phyloP scores from a whole-genome alignment of 2,329 filamentous ascomycete species.

The Periconia sp. region DNA sequence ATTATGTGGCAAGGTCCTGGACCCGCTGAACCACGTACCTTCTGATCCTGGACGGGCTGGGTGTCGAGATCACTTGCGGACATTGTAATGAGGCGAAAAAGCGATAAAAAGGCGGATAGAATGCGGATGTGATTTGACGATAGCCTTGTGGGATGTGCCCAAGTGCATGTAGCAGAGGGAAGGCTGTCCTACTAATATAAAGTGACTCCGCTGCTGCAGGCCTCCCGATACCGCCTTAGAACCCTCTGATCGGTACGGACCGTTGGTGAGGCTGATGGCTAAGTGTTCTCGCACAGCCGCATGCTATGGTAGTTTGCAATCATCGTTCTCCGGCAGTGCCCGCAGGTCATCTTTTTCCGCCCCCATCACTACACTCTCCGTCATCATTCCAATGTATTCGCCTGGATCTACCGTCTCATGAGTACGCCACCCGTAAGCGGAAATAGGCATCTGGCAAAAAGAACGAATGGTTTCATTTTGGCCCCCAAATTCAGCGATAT shows the following conservation, averaged over 20 bases:
- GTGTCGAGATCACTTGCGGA: conserved; percentile 19
- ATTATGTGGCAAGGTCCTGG: conserved; percentile 18
- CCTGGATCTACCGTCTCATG: no score
- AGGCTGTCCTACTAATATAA: conserved; percentile 31
- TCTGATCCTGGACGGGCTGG: conserved; percentile 22
- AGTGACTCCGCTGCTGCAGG: conserved; percentile 29
- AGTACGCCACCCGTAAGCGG: background rate
- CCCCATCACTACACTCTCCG: background rate
- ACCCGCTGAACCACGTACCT: conserved; percentile 22
- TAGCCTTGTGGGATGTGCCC: conserved; percentile 29
- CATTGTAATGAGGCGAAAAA: conserved; percentile 21
- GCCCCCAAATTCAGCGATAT: conserved; percentile 22
- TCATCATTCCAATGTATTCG: no score
- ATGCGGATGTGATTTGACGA: conserved; percentile 15
- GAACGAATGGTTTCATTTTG: conserved; percentile 15
- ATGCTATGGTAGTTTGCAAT: background rate
- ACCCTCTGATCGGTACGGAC: conserved; percentile 13
- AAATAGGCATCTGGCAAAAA: conserved; percentile 5
- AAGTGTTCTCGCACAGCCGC: conserved; percentile 29
- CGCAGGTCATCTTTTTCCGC: background rate
- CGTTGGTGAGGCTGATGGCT: conserved; percentile 10
- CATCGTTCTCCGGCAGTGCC: conserved; percentile 6
- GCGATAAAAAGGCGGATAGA: conserved; percentile 12
- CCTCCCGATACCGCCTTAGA: conserved; percentile 32
- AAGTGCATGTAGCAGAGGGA: conserved; percentile 10